Percentiles rank a stretch among this genome's conserved stretches.
phyloP scores from a whole-genome alignment of 2,329 filamentous ascomycete species.

The Cladosporium sp. region DNA sequence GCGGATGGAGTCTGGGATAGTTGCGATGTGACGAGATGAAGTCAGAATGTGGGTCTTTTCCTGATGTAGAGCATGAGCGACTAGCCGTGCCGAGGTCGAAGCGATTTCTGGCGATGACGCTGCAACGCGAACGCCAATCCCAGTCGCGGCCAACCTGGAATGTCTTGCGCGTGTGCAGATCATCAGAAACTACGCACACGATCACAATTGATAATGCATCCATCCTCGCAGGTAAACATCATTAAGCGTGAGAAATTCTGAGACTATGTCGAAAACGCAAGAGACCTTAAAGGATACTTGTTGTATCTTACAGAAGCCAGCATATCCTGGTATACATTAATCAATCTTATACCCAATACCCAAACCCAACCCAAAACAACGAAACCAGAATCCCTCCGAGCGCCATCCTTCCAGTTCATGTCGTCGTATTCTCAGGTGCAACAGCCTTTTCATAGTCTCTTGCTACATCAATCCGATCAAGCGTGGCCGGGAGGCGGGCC shows the following conservation, averaged over 20 bases:
- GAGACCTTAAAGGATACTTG: no score
- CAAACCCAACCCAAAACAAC: not conserved
- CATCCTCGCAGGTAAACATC: no score
- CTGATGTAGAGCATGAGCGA: no score
- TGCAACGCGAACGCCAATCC: no score
- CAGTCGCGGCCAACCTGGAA: no score
- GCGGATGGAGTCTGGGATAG: not conserved
- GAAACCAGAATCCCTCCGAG: not conserved
- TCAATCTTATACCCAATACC: not conserved
- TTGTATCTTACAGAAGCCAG: not conserved
- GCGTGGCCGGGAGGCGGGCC: slow-evolving; percentile 17
- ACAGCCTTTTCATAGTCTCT: not conserved
- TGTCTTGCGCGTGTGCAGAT: no score
- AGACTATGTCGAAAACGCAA: no score
- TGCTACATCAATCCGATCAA: not conserved
- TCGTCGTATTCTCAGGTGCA: not conserved
- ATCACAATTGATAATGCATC: no score
- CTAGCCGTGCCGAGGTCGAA: no score
- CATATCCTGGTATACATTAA: slow-evolving; percentile 7
- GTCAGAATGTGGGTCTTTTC: slow-evolving; percentile 3
- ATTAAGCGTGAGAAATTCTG: no score
- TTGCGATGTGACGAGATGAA: not conserved
- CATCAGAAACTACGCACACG: no score
- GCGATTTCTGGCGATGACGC: no score
- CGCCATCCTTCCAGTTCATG: not conserved